Evolutionary conservation across 2,329 filamentous ascomycete genomes (phyloP), one percentile per base, ranked within the genome.

Genomic region (Orbilia oligospora): DNA sequence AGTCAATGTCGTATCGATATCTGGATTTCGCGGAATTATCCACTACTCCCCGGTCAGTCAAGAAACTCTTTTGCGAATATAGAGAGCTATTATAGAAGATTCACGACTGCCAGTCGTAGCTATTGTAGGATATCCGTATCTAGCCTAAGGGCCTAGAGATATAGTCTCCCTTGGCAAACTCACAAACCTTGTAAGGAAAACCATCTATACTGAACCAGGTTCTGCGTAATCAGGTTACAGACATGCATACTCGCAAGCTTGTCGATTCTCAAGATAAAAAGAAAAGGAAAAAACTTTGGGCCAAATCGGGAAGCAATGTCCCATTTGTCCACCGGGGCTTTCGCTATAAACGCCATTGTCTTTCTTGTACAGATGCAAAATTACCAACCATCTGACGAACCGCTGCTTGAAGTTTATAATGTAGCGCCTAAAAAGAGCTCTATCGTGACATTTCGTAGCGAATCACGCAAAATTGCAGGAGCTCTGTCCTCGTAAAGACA

Each of bases 11-110:
- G 56, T 61, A 44, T 61, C 46, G 51, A 44, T 65, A 73, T 73
- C 70, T 75, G 16, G 38, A 67, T 73, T 73, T 66, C 61, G 56
- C 71, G 71, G 71, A 75, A 64, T 61, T 63, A 61, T 69, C 64
- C 53, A 63, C 55, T 63, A 24, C 53, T 68, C 71, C 64, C 64
- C 64, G 53, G 58, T 51, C 38, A 49, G 58, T 73, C 20, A 67
- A 58, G 70, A 66, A 73, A 41, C 70, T 61, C 70, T 30, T 61
- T 73, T 58, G 38, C 58, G 22, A 56, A 48, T 30, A 66, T 66
- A 55, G 24, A 58, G 22, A 61, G 24, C 38, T 51, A 51, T 38
- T 53, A 36, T 49, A 38, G 67, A 46, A 67, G 33, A 66, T 33
- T 73, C 5, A 55, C 48, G 49, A 58, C 27, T 20, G 16, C 41